Percentiles rank a stretch among this genome's conserved stretches.
These are phyloP conservation scores for Sclerotinia minor DNA, from an alignment of 2,329 filamentous ascomycete genomes.

Conservation along the genomic window DNA sequence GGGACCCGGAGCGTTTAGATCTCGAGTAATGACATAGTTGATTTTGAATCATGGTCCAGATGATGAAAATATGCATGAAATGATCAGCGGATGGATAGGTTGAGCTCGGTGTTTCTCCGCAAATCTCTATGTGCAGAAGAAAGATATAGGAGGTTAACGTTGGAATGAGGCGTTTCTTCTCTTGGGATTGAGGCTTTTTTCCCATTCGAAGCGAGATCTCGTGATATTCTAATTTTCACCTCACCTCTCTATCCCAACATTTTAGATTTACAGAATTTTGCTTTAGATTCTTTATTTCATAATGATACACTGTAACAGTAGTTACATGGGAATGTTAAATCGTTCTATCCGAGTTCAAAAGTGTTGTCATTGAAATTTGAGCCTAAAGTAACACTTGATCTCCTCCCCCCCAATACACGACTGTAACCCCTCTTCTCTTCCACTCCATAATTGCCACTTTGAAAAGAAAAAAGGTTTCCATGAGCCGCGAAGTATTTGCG, in stretches of 20 bases:
- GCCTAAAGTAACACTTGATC: constrained; percentile 6
- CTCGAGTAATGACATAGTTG: neutral
- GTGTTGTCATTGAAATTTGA: constrained; percentile 17
- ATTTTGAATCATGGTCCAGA: neutral
- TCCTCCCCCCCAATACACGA: neutral
- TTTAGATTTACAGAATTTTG: neutral
- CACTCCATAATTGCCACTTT: neutral
- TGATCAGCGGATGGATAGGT: neutral
- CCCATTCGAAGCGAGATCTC: neutral
- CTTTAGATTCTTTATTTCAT: neutral
- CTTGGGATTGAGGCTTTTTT: neutral
- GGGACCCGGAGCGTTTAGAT: neutral
- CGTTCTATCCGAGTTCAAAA: neutral
- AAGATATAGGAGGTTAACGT: no score
- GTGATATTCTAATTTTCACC: constrained; percentile 3
- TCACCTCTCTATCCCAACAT: neutral
- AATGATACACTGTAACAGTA: neutral
- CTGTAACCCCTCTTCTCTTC: neutral
- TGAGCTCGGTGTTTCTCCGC: neutral
- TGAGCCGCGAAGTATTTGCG: no score
- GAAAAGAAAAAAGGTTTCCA: neutral
- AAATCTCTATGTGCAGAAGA: neutral
- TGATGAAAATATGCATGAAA: neutral
- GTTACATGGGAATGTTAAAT: neutral
- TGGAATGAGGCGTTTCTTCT: neutral